These are phyloP conservation scores for Thraustochytrium striatum DNA, from an alignment of 352 stramenopile species.

Conservation along the genomic window DNA sequence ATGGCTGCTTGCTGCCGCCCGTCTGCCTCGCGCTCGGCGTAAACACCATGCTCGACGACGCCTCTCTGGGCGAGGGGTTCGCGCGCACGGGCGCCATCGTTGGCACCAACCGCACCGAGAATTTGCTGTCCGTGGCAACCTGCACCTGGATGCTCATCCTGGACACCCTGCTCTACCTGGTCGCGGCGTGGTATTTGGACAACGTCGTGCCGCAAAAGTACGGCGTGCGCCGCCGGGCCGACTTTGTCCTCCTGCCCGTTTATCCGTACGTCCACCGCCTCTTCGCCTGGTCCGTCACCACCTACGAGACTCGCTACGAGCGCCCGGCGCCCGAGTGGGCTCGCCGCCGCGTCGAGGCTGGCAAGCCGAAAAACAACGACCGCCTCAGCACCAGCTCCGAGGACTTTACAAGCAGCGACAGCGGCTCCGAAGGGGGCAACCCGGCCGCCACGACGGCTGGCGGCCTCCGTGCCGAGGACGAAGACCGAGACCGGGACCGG, in stretches of 20 bases:
- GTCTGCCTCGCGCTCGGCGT: conserved; percentile 43
- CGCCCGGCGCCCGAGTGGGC: no score
- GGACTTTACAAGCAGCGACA: no score
- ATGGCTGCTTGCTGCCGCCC: conserved; percentile 39
- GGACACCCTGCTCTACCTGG: conserved; percentile 76
- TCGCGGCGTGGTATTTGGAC: conserved; percentile 81
- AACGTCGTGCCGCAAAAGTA: conserved; percentile 82
- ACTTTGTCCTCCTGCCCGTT: conserved; percentile 28
- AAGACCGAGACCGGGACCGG: no score
- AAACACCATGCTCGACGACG: conserved; percentile 49
- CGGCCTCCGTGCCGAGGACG: no score
- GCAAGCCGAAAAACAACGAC: no score
- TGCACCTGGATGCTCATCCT: conserved; percentile 71
- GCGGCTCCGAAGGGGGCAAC: no score
- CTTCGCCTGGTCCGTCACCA: no score
- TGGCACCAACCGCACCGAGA: not conserved
- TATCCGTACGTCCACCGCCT: not conserved
- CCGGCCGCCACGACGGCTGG: no score
- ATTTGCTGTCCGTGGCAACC: not conserved
- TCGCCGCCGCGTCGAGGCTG: no score
- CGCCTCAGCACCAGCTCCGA: no score
- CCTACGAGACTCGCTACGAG: no score
- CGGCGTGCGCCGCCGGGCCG: conserved; percentile 71
- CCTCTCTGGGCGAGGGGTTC: conserved; percentile 15
- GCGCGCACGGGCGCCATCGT: not conserved